A percentile compares a stretch with the other conserved stretches of the same genome.
Conservation (phyloP, 192 early-diverging fungal species). For the Coemansia sp. region DNA sequence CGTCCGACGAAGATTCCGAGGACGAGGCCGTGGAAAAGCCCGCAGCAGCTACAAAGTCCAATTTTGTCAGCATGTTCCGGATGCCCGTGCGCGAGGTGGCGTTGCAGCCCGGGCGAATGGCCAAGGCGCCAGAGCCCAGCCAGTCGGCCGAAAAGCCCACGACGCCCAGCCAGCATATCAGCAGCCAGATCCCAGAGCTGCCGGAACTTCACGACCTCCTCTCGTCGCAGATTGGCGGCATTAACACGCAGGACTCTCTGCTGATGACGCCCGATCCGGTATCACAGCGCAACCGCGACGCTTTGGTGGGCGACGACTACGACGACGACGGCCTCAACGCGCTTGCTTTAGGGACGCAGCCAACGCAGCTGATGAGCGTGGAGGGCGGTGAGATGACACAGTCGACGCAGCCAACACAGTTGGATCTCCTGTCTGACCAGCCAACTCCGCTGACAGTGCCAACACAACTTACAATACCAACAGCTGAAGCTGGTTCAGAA, state of each 20-base stretch:
- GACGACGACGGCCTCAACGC: no score
- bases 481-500: background rate
- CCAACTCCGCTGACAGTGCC: background rate
- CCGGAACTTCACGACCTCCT: slow-evolving; percentile 35
- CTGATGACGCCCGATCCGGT: slow-evolving; percentile 33
- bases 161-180: background rate
- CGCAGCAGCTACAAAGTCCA: slow-evolving; percentile 8
- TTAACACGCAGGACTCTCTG: slow-evolving; percentile 48
- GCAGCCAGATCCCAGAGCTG: slow-evolving; percentile 3
- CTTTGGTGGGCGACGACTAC: no score
- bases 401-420: slow-evolving; percentile 8
- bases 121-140: no score
- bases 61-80: slow-evolving; percentile 46
- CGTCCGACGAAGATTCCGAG: slow-evolving; percentile 30
- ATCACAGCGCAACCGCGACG: no score
- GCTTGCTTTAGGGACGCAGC: slow-evolving; percentile 14
- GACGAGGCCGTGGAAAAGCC: background rate
- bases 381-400: background rate
- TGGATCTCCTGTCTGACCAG: background rate
- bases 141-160: background rate
- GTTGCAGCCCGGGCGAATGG: no score
- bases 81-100: slow-evolving; percentile 27
- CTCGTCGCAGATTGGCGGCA: slow-evolving; percentile 11
- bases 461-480: background rate
- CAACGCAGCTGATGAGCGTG: slow-evolving; percentile 16